Evolutionary conservation across 2,329 filamentous ascomycete species (phyloP).

Genomic region (Trichoderma breve): DNA sequence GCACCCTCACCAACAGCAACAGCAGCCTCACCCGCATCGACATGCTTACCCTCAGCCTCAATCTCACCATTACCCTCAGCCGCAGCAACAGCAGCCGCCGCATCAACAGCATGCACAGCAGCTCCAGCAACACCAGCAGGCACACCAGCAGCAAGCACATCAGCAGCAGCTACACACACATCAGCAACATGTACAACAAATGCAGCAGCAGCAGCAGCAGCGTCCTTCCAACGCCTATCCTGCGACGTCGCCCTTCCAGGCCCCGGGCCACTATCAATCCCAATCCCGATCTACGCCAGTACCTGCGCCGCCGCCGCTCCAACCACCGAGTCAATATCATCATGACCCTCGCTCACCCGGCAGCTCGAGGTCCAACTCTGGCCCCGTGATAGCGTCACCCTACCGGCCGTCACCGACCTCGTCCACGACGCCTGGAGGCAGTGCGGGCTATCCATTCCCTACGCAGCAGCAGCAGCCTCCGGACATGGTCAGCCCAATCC

Average conservation of each 20-base stretch:
- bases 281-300: constrained; percentile 32
- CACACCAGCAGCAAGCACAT: not conserved
- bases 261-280: constrained; percentile 42
- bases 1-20: constrained; percentile 26
- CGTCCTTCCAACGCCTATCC: constrained; percentile 37
- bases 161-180: constrained; percentile 26
- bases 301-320: constrained; percentile 45
- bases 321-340: constrained; percentile 43
- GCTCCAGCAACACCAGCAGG: constrained; percentile 12
- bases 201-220: constrained; percentile 30
- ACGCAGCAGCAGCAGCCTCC: constrained; percentile 41
- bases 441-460: constrained; percentile 51
- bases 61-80: constrained; percentile 14
- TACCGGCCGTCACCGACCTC: constrained; percentile 52
- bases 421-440: constrained; percentile 37
- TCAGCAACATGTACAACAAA: constrained; percentile 29
- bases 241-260: constrained; percentile 40
- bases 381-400: constrained; percentile 41
- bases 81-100: not conserved
- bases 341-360: constrained; percentile 53
- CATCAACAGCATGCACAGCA: not conserved
- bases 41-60: not conserved
- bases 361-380: constrained; percentile 32
- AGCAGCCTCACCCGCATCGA: not conserved
- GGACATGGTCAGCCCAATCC: constrained; percentile 49